Conservation (phyloP, 2,329 filamentous ascomycete species). For the Botrytis aclada region DNA sequence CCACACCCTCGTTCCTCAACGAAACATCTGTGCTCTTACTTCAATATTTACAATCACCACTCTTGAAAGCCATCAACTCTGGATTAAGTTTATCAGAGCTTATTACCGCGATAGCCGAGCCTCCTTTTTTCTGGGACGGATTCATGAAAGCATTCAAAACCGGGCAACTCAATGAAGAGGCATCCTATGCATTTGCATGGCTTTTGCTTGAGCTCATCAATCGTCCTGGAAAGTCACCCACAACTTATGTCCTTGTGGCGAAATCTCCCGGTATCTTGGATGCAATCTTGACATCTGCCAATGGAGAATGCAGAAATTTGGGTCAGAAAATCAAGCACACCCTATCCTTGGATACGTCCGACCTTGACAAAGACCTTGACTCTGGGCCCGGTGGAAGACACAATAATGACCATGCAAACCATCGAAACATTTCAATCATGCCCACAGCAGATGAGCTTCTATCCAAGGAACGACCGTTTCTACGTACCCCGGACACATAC, state of each 20-base stretch:
- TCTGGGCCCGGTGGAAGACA: slow-evolving; percentile 61
- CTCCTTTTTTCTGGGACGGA: slow-evolving; percentile 49
- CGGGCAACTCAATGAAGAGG: slow-evolving; percentile 33
- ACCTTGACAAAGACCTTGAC: slow-evolving; percentile 17
- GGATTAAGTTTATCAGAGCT: slow-evolving; percentile 43
- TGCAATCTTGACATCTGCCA: slow-evolving; percentile 24
- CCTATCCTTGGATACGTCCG: slow-evolving; percentile 30
- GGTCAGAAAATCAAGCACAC: slow-evolving; percentile 45
- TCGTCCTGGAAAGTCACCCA: slow-evolving; percentile 30
- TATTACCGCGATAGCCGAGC: slow-evolving; percentile 47
- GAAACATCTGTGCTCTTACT: slow-evolving; percentile 37
- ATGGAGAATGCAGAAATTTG: slow-evolving; percentile 35
- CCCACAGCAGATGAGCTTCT: slow-evolving; percentile 65
- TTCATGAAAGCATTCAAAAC: slow-evolving; percentile 34
- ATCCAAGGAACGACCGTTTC: slow-evolving; percentile 52
- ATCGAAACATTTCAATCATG: slow-evolving; percentile 58
- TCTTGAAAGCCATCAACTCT: slow-evolving; percentile 27
- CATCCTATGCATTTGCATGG: slow-evolving; percentile 42
- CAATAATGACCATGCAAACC: slow-evolving; percentile 67
- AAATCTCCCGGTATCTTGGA: slow-evolving; percentile 34
- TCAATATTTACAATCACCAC: slow-evolving; percentile 37
- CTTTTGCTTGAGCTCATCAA: slow-evolving; percentile 45
- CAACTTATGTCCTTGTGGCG: slow-evolving; percentile 33
- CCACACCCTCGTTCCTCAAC: slow-evolving; percentile 46
- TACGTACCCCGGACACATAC: slow-evolving; percentile 48